Evolutionary conservation across 345 rosid genomes (phyloP).

Genomic region (Psidium friedrichsthalianum): DNA sequence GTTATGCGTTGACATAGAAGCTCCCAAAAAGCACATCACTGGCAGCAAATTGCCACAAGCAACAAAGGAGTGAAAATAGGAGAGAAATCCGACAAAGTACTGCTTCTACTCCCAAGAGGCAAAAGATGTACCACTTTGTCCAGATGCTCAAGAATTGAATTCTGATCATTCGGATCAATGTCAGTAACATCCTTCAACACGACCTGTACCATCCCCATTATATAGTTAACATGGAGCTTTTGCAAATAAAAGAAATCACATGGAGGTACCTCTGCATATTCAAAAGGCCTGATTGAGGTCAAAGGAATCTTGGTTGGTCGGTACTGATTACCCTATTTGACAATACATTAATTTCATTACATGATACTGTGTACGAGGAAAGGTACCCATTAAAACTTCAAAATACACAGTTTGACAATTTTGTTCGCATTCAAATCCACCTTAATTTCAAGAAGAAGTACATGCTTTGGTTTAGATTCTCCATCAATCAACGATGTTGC

Average conservation of each 20-base stretch:
- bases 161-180: conserved; percentile 91
- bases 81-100: neutral
- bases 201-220: conserved; percentile 38
- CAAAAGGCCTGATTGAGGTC: conserved; percentile 93
- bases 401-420: neutral
- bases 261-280: conserved; percentile 63
- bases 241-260: neutral
- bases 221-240: conserved; percentile 2
- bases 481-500: conserved; percentile 98
- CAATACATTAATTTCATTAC: conserved; percentile 6
- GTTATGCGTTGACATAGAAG: neutral
- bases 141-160: conserved; percentile 82
- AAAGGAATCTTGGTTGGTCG: conserved; percentile 97
- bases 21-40: neutral
- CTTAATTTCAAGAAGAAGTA: conserved; percentile 95
- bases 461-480: conserved; percentile 97
- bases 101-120: conserved; percentile 5
- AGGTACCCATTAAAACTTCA: neutral
- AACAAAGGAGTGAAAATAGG: neutral
- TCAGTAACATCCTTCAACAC: conserved; percentile 73
- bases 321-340: conserved; percentile 76
- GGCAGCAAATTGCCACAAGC: neutral
- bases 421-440: conserved; percentile 10
- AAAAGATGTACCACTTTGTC: conserved; percentile 67
- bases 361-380: neutral